Evolutionary conservation across 371 early-diverging fungal genomes (phyloP), one percentile per base, ranked within the genome.

Genomic region (Smittium culicis): DNA sequence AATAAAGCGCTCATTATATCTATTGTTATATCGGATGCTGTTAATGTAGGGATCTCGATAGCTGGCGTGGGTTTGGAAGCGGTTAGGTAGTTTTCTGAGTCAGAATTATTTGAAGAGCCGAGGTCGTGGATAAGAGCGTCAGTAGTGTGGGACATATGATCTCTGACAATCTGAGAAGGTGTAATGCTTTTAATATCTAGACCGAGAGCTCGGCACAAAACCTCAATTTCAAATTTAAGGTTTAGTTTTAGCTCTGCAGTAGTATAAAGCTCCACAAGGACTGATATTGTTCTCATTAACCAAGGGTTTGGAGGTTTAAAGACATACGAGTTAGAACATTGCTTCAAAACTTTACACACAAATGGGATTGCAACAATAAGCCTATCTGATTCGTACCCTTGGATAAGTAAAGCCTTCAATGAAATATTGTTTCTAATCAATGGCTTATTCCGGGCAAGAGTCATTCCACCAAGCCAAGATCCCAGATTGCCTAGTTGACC

Each of bases 291-390:
- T 28, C 91, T 91, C 88, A 96, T 94, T 59, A 97, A 74, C 97
- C 97, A 98, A 5, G 99, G 99, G 76, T 96, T 97, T 16, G 96
- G 96, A 16, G 96, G 94, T 35, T 84, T 84, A 79, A 97, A 98
- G 0, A 96, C 89, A 33, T 80, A 86, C 74, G 89, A 90, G 62
- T 83, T 80, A 34, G 79, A 81, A 65, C 88, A 83, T 72, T 95
- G 94, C 71, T 94, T 93, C 61, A 97, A 77, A 0, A 97, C 92
- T 75, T 96, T 96, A 80, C 98, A 97, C 17, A 94, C 94, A 74
- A 98, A 98, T 3, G 99, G 99, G 66, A 98, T 93, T 1, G 91
- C 93, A 0, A 96, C 94, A 74, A 93, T 92, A 59, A 97, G 79
- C 1, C 94, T 81, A 61, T 88, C 85, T 65, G 79, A 82, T 67